Evolutionary conservation across 345 rosid genomes (phyloP).

Genomic region (Balakata baccata): DNA sequence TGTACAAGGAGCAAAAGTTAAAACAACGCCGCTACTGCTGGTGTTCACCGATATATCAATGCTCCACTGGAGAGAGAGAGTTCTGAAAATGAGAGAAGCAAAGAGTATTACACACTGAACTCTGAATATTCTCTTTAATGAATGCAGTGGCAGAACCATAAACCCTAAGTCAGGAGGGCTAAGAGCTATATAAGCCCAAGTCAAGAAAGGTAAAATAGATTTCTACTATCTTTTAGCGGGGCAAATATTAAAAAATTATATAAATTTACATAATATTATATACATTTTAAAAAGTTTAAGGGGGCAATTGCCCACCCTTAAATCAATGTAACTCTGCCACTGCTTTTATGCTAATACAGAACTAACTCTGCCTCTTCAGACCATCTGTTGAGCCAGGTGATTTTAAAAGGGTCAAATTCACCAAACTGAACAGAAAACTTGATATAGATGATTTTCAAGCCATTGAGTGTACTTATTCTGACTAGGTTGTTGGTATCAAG

Average conservation of each 20-base stretch:
- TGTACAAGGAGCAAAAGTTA: conserved; percentile 7
- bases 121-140: conserved; percentile 7
- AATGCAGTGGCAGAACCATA: too few species aligned
- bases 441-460: background rate
- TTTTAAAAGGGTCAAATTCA: background rate
- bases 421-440: background rate
- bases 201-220: too few species aligned
- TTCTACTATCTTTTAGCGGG: too few species aligned
- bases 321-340: too few species aligned
- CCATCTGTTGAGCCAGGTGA: conserved; percentile 6
- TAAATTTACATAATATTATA: too few species aligned
- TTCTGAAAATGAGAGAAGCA: conserved; percentile 1
- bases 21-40: conserved; percentile 3
- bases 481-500: background rate
- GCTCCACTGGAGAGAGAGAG: conserved; percentile 1
- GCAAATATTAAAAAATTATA: too few species aligned
- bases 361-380: background rate
- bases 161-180: too few species aligned
- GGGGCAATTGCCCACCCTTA: too few species aligned
- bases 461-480: background rate
- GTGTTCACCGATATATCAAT: background rate
- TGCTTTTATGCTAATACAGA: too few species aligned
- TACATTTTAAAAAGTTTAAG: too few species aligned
- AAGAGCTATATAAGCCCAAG: too few species aligned
- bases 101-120: background rate